phyloP scores from a whole-genome alignment of 768 basidiomycete genomes.

The Boletellus sp. region DNA sequence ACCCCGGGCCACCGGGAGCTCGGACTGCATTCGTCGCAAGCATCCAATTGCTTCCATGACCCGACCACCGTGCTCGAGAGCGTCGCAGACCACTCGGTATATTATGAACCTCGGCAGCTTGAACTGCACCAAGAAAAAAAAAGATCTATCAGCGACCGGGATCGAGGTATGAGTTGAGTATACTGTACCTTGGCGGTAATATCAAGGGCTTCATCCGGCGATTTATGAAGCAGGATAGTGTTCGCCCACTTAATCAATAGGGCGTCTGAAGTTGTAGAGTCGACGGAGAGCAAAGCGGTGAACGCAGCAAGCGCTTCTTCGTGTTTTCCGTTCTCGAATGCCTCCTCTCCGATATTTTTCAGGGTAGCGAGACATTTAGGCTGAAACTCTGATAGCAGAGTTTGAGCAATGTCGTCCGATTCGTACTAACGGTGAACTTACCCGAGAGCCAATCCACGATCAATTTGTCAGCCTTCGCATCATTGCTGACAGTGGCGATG shows the following conservation, averaged over 20 bases:
- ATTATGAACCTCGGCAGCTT: background rate
- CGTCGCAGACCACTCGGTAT: conserved; percentile 2
- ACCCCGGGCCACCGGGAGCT: background rate
- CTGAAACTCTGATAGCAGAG: background rate
- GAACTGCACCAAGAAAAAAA: conserved; percentile 1
- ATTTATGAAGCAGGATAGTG: background rate
- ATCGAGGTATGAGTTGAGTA: background rate
- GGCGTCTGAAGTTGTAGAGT: background rate
- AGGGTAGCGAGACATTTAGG: background rate
- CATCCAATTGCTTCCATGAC: background rate
- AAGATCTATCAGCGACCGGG: too few relatives aligned
- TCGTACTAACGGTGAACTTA: background rate
- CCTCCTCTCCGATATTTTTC: background rate
- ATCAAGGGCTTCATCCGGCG: background rate
- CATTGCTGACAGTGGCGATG: background rate
- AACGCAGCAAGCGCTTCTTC: background rate
- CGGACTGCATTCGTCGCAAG: background rate
- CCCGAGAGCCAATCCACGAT: background rate
- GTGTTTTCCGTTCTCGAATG: background rate
- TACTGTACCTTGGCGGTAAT: background rate
- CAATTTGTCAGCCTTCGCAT: too few relatives aligned
- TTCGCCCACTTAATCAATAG: background rate
- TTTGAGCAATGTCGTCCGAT: background rate
- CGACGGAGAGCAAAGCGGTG: background rate
- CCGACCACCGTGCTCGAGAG: background rate